These are phyloP conservation scores for Paramecium octaurelia DNA, from an alignment of 73 alveolate genomes.

Conservation along the genomic window DNA sequence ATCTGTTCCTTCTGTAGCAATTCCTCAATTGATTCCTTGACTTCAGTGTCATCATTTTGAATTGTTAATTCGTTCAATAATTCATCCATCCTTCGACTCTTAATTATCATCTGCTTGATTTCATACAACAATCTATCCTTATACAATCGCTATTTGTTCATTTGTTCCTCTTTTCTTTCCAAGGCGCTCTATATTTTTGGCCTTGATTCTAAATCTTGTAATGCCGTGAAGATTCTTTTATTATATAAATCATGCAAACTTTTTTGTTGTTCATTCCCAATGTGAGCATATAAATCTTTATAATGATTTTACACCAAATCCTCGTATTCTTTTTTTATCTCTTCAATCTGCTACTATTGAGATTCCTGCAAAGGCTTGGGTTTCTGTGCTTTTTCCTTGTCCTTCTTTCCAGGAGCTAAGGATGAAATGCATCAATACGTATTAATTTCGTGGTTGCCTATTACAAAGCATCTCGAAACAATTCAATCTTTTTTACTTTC, in stretches of 20 bases:
- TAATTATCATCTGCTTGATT: neutral
- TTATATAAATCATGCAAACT: neutral
- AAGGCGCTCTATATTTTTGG: neutral
- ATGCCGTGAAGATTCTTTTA: neutral
- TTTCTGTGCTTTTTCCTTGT: neutral
- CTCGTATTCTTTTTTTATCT: neutral
- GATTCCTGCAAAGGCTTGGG: neutral
- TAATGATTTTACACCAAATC: neutral
- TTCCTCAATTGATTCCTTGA: neutral
- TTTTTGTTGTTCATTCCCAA: neutral
- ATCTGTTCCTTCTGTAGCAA: neutral
- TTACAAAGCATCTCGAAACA: neutral
- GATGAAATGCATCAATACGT: neutral
- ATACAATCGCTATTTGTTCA: neutral
- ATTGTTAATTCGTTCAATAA: neutral
- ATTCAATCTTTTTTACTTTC: neutral
- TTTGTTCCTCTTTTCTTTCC: neutral
- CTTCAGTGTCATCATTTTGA: neutral
- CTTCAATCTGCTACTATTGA: neutral
- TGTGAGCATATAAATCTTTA: neutral
- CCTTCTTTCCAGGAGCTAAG: neutral
- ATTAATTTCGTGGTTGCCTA: neutral
- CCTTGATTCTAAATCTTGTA: neutral
- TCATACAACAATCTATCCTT: neutral
- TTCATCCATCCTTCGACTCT: neutral